These are phyloP conservation scores for Taiwanofungus camphoratus DNA, from an alignment of 1,284 basidiomycete species.

Conservation along the genomic window DNA sequence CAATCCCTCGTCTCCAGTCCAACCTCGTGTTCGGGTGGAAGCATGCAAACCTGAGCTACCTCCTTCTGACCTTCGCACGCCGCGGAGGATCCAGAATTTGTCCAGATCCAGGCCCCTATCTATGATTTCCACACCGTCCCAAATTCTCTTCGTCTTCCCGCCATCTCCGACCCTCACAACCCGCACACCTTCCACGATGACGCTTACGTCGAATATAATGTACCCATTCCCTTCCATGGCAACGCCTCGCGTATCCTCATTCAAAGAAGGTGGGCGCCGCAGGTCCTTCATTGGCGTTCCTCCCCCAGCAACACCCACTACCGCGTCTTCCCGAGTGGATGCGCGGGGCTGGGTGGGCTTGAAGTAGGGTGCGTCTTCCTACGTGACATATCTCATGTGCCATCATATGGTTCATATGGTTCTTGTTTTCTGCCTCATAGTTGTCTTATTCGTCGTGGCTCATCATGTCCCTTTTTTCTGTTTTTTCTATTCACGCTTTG, in stretches of 20 bases:
- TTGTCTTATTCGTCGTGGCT: conserved; percentile 2
- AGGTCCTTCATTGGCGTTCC: conserved; percentile 68
- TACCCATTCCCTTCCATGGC: conserved; percentile 55
- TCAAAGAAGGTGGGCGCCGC: conserved; percentile 58
- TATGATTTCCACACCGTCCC: conserved; percentile 41
- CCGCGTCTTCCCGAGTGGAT: conserved; percentile 75
- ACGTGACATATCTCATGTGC: conserved; percentile 1
- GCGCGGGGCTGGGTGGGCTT: conserved; percentile 57
- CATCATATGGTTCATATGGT: too few species aligned
- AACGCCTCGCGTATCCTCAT: conserved; percentile 71
- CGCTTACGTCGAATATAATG: conserved; percentile 54
- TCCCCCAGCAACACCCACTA: conserved; percentile 67
- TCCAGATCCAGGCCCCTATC: conserved; percentile 20
- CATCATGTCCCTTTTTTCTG: conserved; percentile 9
- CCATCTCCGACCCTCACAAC: conserved; percentile 64
- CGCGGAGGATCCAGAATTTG: conserved; percentile 10
- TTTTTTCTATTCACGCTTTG: conserved; percentile 8
- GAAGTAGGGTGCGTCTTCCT: conserved; percentile 3
- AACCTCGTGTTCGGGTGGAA: conserved; percentile 45
- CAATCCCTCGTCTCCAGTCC: conserved; percentile 25
- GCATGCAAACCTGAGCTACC: conserved; percentile 49
- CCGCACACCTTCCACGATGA: conserved; percentile 69
- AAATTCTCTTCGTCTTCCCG: conserved; percentile 80
- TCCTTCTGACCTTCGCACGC: conserved; percentile 41
- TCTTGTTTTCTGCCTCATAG: too few species aligned